Percentiles rank a stretch among this genome's conserved stretches.
These are phyloP conservation scores for Lentinus brumalis DNA, from an alignment of 768 basidiomycete genomes.

Conservation along the genomic window DNA sequence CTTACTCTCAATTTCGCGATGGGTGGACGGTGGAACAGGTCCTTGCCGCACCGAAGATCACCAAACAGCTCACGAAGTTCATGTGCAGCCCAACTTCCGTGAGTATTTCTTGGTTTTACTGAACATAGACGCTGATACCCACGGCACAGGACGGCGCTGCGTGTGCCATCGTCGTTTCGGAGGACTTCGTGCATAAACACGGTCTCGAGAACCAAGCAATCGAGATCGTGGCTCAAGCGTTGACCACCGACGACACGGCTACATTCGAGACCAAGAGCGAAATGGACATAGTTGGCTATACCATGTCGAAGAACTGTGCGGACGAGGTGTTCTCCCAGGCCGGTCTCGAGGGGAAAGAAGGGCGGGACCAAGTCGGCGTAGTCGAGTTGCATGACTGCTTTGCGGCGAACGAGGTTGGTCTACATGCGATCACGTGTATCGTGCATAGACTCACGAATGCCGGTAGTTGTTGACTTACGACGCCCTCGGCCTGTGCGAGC, in stretches of 20 bases:
- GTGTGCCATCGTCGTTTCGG: constrained; percentile 76
- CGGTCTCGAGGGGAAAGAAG: constrained; percentile 63
- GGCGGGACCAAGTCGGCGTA: constrained; percentile 76
- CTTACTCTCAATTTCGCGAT: constrained; percentile 83
- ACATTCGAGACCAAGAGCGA: constrained; percentile 70
- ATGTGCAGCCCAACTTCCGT: constrained; percentile 90
- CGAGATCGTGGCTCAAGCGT: constrained; percentile 68
- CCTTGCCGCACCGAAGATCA: constrained; percentile 65
- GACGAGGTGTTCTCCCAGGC: constrained; percentile 72
- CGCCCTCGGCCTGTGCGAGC: constrained; percentile 70
- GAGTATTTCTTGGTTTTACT: constrained; percentile 13
- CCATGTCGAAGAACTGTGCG: constrained; percentile 71
- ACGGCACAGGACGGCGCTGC: constrained; percentile 66
- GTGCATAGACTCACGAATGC: not conserved
- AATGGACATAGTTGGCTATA: constrained; percentile 82
- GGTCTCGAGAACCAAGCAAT: constrained; percentile 84
- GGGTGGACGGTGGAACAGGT: constrained; percentile 78
- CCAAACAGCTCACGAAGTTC: constrained; percentile 72
- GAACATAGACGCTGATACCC: not conserved
- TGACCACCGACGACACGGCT: constrained; percentile 64
- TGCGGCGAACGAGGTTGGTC: constrained; percentile 70
- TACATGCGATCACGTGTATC: not conserved
- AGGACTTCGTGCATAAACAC: constrained; percentile 73
- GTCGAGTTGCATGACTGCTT: constrained; percentile 89
- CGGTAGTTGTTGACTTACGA: constrained; percentile 77